phyloP scores from a whole-genome alignment of 495 filamentous ascomycete species.

The Massariosphaeria phaeospora region DNA sequence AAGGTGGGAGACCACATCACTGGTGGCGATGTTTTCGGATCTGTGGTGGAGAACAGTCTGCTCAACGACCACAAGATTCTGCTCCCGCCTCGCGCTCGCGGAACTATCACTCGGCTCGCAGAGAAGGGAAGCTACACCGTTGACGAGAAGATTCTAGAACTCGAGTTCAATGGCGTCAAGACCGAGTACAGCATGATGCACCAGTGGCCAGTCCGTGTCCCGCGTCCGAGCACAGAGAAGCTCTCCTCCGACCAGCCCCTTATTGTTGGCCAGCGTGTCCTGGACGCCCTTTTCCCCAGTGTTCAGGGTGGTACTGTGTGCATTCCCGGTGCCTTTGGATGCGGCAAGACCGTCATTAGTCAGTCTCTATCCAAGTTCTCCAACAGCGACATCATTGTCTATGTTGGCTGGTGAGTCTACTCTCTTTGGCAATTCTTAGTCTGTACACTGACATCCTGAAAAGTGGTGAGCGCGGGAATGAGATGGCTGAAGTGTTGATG shows the following conservation, averaged over 20 bases:
- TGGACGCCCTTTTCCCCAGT: constrained; percentile 96
- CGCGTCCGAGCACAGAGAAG: constrained; percentile 84
- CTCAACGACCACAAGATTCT: constrained; percentile 92
- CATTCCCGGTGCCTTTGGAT: constrained; percentile 97
- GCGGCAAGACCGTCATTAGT: constrained; percentile 98
- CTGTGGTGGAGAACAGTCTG: constrained; percentile 92
- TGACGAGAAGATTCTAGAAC: constrained; percentile 86
- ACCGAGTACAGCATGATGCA: constrained; percentile 95
- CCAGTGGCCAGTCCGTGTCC: constrained; percentile 96
- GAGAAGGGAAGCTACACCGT: constrained; percentile 89
- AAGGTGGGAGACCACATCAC: constrained; percentile 97
- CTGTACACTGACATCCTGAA: no score
- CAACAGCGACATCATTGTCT: constrained; percentile 98
- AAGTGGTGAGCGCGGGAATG: constrained; percentile 92
- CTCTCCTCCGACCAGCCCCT: constrained; percentile 81
- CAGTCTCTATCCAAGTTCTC: constrained; percentile 99
- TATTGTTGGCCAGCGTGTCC: constrained; percentile 91
- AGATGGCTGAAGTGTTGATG: constrained; percentile 99
- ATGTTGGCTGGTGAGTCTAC: constrained; percentile 98
- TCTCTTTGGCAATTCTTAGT: no score
- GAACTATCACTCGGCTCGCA: constrained; percentile 86
- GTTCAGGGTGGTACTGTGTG: constrained; percentile 96
- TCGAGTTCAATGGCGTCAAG: constrained; percentile 96
- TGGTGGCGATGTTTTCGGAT: constrained; percentile 91
- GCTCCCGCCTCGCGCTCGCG: constrained; percentile 82